Percentiles rank a stretch among this genome's conserved stretches.
These are phyloP conservation scores for Xylariaceae sp. DNA, from an alignment of 2,329 filamentous ascomycete genomes.

Conservation along the genomic window DNA sequence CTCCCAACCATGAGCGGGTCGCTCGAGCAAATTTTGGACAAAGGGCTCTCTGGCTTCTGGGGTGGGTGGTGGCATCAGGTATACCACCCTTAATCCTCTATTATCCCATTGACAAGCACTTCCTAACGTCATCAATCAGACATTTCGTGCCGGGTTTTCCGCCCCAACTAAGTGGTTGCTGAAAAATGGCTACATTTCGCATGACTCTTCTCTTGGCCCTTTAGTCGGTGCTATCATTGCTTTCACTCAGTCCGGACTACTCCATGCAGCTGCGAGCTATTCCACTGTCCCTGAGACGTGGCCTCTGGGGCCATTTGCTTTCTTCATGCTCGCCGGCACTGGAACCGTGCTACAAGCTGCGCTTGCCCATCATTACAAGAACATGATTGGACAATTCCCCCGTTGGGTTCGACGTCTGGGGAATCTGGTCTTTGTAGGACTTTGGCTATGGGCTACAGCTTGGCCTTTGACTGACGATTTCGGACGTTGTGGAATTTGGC, in stretches of 20 bases:
- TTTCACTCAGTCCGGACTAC: constrained; percentile 63
- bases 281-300: constrained; percentile 56
- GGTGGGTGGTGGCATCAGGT: constrained; percentile 77
- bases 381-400: constrained; percentile 37
- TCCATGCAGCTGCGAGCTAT: constrained; percentile 71
- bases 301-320: constrained; percentile 57
- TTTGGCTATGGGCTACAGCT: constrained; percentile 68
- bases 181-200: constrained; percentile 37
- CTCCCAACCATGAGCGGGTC: constrained; percentile 56
- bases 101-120: no score
- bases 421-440: constrained; percentile 61
- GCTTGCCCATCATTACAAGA: constrained; percentile 13
- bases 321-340: constrained; percentile 69
- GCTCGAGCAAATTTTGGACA: constrained; percentile 55
- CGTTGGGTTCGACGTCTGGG: constrained; percentile 44
- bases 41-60: constrained; percentile 80
- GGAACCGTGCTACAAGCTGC: constrained; percentile 62
- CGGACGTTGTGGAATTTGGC: constrained; percentile 69
- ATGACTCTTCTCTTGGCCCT: constrained; percentile 35
- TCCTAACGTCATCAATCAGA: constrained; percentile 40
- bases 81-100: no score
- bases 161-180: constrained; percentile 16
- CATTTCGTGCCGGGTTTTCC: constrained; percentile 68
- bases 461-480: constrained; percentile 74
- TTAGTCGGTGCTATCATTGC: constrained; percentile 45